phyloP scores from a whole-genome alignment of 225 moss, liverwort and hornwort species.

The Polytrichum commune region DNA sequence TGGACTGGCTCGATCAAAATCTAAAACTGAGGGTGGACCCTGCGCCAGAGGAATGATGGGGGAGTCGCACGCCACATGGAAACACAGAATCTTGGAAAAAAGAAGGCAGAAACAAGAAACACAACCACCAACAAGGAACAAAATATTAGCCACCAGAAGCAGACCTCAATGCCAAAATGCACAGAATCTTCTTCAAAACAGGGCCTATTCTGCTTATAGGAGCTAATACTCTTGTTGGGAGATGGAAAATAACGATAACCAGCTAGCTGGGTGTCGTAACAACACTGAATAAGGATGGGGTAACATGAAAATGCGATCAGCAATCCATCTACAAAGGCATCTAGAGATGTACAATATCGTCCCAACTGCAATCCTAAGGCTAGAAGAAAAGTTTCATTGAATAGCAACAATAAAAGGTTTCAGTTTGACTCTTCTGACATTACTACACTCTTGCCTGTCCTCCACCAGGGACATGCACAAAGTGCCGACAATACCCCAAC shows the following conservation, averaged over 20 bases:
- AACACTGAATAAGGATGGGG: no score
- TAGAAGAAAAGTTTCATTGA: no score
- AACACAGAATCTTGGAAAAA: constrained; percentile 1
- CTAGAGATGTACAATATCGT: no score
- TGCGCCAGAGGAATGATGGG: constrained; percentile 2
- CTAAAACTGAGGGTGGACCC: neutral
- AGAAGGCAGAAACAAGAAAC: neutral
- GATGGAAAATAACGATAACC: no score
- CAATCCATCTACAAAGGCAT: no score
- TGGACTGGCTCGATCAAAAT: neutral
- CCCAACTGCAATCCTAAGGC: no score
- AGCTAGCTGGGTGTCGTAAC: no score
- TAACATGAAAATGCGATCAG: no score
- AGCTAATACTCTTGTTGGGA: no score
- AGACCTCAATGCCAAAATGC: neutral
- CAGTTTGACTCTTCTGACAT: no score
- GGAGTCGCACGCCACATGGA: constrained; percentile 2
- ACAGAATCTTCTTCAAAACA: neutral
- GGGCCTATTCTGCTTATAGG: neutral
- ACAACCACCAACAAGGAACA: constrained; percentile 3
- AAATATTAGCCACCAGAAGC: constrained; percentile 1
- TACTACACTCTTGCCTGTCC: no score
- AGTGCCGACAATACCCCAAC: neutral
- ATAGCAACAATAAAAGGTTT: no score
- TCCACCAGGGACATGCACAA: neutral